Evolutionary conservation across 2,329 filamentous ascomycete species (phyloP).

Genomic region (Sclerotinia glacialis): DNA sequence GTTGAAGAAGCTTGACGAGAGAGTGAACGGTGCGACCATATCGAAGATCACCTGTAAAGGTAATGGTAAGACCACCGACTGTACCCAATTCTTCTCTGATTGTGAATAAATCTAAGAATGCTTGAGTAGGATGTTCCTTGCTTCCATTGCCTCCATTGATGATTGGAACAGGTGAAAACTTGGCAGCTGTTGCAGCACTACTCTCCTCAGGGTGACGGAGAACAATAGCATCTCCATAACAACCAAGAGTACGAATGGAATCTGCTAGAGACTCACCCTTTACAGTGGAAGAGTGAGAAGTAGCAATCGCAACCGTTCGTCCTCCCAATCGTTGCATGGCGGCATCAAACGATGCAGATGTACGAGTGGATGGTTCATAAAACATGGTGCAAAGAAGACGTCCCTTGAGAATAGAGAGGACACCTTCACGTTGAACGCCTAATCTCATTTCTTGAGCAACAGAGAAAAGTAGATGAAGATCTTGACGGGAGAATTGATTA

Average conservation of each 20-base stretch:
- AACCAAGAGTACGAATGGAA: constrained; percentile 87
- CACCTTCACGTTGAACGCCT: constrained; percentile 87
- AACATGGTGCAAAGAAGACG: constrained; percentile 89
- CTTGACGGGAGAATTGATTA: constrained; percentile 80
- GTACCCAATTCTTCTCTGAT: constrained; percentile 97
- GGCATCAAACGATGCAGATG: constrained; percentile 92
- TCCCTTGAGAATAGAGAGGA: constrained; percentile 81
- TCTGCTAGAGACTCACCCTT: constrained; percentile 95
- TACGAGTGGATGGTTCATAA: constrained; percentile 95
- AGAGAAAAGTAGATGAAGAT: constrained; percentile 91
- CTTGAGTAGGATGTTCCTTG: constrained; percentile 95
- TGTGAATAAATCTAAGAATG: constrained; percentile 95
- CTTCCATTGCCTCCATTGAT: constrained; percentile 97
- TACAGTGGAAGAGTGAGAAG: constrained; percentile 80
- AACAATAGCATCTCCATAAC: constrained; percentile 94
- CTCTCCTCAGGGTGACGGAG: constrained; percentile 84
- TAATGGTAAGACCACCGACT: constrained; percentile 92
- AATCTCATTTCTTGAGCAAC: constrained; percentile 97
- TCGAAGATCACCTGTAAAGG: constrained; percentile 88
- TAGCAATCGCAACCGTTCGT: constrained; percentile 76
- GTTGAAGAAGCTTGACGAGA: constrained; percentile 85
- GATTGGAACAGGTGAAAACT: constrained; percentile 84
- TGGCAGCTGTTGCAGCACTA: constrained; percentile 77
- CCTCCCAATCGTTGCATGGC: constrained; percentile 98
- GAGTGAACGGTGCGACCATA: constrained; percentile 96